These are phyloP conservation scores for Mycena albidolilacea DNA, from an alignment of 768 basidiomycete genomes.

Conservation along the genomic window DNA sequence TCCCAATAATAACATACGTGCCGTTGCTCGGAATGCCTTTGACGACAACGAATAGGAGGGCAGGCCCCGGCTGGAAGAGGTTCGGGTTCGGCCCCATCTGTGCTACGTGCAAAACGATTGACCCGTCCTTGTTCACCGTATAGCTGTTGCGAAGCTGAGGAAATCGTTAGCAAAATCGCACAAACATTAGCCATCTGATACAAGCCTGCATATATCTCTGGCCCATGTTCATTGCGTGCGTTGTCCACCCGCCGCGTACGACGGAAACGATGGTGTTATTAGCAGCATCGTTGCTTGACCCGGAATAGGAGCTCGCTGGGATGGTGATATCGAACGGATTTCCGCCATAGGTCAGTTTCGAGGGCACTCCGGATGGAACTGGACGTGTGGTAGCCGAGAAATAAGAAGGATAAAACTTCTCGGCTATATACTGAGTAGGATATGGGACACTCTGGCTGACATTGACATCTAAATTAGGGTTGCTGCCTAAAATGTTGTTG, in stretches of 20 bases:
- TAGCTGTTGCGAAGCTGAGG: conserved; percentile 87
- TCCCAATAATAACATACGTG: conserved; percentile 82
- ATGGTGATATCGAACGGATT: conserved; percentile 82
- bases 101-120: conserved; percentile 82
- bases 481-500: conserved; percentile 46
- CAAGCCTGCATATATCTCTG: conserved; percentile 64
- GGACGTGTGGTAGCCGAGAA: conserved; percentile 82
- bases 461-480: conserved; percentile 92
- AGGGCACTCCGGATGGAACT: conserved; percentile 77
- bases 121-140: conserved; percentile 81
- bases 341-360: conserved; percentile 87
- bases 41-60: conserved; percentile 85
- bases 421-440: conserved; percentile 86
- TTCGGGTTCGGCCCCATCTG: conserved; percentile 90
- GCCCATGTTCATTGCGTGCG: conserved; percentile 92
- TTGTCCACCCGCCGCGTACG: conserved; percentile 86
- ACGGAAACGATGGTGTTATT: conserved; percentile 83
- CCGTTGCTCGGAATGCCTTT: conserved; percentile 89
- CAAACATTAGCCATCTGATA: background rate
- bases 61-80: conserved; percentile 92
- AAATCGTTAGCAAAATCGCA: background rate
- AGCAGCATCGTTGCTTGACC: conserved; percentile 78
- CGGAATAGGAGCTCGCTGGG: conserved; percentile 74
- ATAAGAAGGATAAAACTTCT: conserved; percentile 94
- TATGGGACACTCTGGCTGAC: conserved; percentile 58